A percentile compares a stretch with the other conserved stretches of the same genome.
Evolutionary conservation across 2,329 filamentous ascomycete genomes (phyloP).

Genomic region (Ophiostoma populinum): DNA sequence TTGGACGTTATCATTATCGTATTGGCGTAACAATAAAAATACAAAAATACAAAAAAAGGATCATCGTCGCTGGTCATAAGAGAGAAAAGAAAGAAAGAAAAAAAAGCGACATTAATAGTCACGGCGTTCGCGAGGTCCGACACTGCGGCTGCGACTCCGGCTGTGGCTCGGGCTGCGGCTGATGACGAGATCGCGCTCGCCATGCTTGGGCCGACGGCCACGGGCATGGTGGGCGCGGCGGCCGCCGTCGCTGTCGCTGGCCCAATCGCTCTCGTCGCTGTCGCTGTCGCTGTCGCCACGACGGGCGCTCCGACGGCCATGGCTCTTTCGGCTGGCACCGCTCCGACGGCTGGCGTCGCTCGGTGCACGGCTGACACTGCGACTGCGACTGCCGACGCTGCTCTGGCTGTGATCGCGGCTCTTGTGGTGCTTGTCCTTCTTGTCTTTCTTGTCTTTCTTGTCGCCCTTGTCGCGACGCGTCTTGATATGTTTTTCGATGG

Average conservation of each 20-base stretch:
- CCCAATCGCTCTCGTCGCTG: conserved; percentile 9
- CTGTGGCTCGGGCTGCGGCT: conserved; percentile 7
- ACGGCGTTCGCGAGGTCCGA: background rate
- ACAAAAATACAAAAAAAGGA: background rate
- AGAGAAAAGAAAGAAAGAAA: background rate
- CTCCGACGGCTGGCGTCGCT: conserved; percentile 4
- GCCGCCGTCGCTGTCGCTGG: conserved; percentile 3
- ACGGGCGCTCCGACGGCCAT: conserved; percentile 12
- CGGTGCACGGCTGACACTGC: background rate
- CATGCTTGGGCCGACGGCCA: conserved; percentile 8
- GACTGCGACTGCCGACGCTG: conserved; percentile 4
- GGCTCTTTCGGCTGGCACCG: conserved; percentile 3
- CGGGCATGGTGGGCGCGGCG: conserved; percentile 11
- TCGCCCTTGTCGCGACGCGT: conserved; percentile 19
- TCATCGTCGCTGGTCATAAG: background rate
- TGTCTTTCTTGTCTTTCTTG: conserved; percentile 18
- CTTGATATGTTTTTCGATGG: conserved; percentile 27
- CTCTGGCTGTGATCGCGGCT: conserved; percentile 3
- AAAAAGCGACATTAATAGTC: background rate
- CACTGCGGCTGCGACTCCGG: background rate
- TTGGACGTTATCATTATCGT: background rate
- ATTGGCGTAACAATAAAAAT: background rate
- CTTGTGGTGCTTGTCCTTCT: conserved; percentile 16
- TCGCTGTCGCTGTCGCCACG: conserved; percentile 9
- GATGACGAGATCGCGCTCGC: conserved; percentile 8